Base-by-base conservation (phyloP, 805 yeast genomes). In the Candida dendrica region DNA sequence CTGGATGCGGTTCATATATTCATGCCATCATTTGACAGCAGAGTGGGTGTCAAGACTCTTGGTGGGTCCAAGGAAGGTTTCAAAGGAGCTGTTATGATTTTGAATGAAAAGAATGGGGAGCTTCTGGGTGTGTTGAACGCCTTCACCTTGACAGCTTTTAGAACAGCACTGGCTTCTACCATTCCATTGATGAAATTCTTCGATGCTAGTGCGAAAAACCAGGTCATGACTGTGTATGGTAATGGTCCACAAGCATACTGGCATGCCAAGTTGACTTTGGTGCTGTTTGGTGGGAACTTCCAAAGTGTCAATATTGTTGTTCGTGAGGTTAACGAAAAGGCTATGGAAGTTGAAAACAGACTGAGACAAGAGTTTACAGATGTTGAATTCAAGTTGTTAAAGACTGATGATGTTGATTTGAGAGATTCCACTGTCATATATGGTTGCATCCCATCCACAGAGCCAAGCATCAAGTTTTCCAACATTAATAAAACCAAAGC, bases 211-310 rank as follows among this genome's bases (percentile, higher is more conserved):
- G 43, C 34, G 22, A 41, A 38, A 1, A 46, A 43, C 8, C 54
- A 60, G 29, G 52, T 49, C 6, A 55, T 63, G 3, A 56, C 65
- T 0, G 75, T 72, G 14, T 76, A 74, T 53, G 88, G 87, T 1
- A 74, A 75, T 24, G 88, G 87, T 0, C 66, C 69, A 30, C 86
- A 81, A 56, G 81, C 80, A 0, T 70, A 67, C 47, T 81, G 88
- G 88, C 87, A 81, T 53, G 61, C 69, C 30, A 66, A 64, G 50
- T 60, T 71, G 42, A 66, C 74, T 4, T 53, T 69, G 37, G 42
- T 51, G 13, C 56, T 71, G 34, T 79, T 66, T 54, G 67, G 65
- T 10, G 55, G 43, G 1, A 47, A 52, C 16, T 60, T 75, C 31
- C 42, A 51, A 10, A 59, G 56, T 14, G 74, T 80, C 34, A 65